phyloP scores from a whole-genome alignment of 202 grass and related monocot species.

The Zizania palustris region DNA sequence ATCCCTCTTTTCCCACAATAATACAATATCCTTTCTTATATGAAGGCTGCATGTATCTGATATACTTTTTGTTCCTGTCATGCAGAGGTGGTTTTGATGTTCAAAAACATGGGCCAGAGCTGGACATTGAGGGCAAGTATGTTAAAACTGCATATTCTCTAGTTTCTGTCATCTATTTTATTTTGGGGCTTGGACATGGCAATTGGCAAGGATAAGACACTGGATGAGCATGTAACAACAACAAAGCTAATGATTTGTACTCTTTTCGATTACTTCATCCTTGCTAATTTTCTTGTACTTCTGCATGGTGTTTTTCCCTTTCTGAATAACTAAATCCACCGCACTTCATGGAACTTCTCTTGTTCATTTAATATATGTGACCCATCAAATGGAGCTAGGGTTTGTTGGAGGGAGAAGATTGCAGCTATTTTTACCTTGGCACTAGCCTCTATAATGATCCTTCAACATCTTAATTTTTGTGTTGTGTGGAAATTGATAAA shows the following conservation, averaged over 20 bases:
- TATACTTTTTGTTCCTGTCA: conserved; percentile 32
- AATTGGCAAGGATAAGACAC: conserved; percentile 29
- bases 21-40: conserved; percentile 19
- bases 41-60: conserved; percentile 29
- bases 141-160: conserved; percentile 42
- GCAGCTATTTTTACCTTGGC: conserved; percentile 11
- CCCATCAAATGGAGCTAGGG: not conserved
- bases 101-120: conserved; percentile 60
- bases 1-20: conserved; percentile 6
- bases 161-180: conserved; percentile 31
- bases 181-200: conserved; percentile 13
- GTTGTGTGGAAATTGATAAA: conserved; percentile 20
- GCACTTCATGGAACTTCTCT: not conserved
- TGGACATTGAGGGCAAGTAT: conserved; percentile 85
- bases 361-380: conserved; percentile 29
- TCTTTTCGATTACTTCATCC: conserved; percentile 21
- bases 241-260: conserved; percentile 13
- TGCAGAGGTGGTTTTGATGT: conserved; percentile 67
- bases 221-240: conserved; percentile 22
- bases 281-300: conserved; percentile 27
- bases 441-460: conserved; percentile 6
- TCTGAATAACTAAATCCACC: conserved; percentile 14
- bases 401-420: conserved; percentile 16
- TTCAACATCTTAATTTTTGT: conserved; percentile 30
- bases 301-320: not conserved